phyloP scores from a whole-genome alignment of 2,329 filamentous ascomycete genomes.

The Rutstroemia sp. region DNA sequence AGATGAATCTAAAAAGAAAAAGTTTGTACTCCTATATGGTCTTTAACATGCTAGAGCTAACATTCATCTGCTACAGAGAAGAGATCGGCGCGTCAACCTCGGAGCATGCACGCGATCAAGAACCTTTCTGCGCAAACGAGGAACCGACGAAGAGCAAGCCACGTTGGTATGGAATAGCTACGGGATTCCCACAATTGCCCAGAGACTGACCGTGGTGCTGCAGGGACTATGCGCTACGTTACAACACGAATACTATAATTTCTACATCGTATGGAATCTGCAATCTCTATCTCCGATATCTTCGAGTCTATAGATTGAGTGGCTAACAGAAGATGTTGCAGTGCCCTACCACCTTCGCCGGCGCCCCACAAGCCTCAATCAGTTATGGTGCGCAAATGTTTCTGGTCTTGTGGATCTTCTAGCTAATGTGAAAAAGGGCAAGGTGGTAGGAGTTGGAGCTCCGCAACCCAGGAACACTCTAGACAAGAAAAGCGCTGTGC shows the following conservation, averaged over 20 bases:
- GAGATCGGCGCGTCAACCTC: neutral
- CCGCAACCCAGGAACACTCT: neutral
- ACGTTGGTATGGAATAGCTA: conserved; percentile 2
- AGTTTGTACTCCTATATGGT: neutral
- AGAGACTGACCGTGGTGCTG: neutral
- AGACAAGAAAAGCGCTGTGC: neutral
- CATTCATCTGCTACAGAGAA: neutral
- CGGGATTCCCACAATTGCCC: neutral
- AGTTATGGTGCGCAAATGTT: too few species aligned
- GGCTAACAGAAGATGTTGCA: too few species aligned
- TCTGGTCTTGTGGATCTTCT: too few species aligned
- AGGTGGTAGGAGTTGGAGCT: neutral
- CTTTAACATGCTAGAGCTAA: neutral
- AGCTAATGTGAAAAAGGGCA: neutral
- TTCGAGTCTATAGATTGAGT: too few species aligned
- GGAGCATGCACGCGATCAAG: conserved; percentile 3
- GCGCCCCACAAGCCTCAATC: too few species aligned
- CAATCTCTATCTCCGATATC: too few species aligned
- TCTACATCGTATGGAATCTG: neutral
- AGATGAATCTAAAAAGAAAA: neutral
- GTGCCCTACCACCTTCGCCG: too few species aligned
- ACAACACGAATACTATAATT: neutral
- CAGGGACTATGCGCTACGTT: neutral
- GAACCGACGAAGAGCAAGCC: neutral
- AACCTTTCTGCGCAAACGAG: conserved; percentile 3